phyloP scores from a whole-genome alignment of 768 basidiomycete species.

The Mrakia hoshinonis region DNA sequence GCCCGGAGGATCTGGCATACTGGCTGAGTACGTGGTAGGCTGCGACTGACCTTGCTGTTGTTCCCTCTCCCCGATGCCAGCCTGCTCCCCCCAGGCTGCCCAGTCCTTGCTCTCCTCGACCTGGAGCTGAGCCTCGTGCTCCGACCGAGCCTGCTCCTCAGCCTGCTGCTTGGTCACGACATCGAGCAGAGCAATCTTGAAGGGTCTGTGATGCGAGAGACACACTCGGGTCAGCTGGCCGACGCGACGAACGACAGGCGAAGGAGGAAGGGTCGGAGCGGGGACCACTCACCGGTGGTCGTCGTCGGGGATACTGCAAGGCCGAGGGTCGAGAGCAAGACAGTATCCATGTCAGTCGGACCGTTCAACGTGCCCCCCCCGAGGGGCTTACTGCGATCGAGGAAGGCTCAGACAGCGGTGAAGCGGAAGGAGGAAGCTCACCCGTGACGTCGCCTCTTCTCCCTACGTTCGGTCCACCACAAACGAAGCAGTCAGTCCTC shows the following conservation, averaged over 20 bases:
- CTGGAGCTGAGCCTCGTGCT: conserved; percentile 3
- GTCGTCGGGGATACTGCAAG: conserved; percentile 3
- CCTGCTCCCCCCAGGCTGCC: background rate
- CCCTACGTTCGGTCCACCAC: background rate
- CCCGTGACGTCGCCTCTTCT: conserved; percentile 17
- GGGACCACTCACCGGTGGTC: conserved; percentile 6
- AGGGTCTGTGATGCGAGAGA: background rate
- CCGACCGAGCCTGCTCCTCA: background rate
- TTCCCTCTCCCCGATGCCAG: conserved; percentile 6
- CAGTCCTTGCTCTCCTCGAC: conserved; percentile 5
- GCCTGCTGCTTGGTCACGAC: conserved; percentile 5
- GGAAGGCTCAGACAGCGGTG: background rate
- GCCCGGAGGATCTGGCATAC: no score
- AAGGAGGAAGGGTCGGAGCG: background rate
- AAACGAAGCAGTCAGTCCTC: background rate
- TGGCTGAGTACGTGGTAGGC: no score
- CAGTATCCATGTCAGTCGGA: background rate
- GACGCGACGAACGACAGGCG: background rate
- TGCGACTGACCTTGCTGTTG: background rate
- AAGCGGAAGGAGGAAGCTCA: background rate
- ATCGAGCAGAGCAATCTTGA: conserved; percentile 11
- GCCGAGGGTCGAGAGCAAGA: background rate
- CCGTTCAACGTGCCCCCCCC: no score
- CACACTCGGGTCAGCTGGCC: background rate
- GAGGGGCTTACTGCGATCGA: background rate